Evolutionary conservation across 2,329 filamentous ascomycete genomes (phyloP), one percentile per base, ranked within the genome.

Genomic region (Cytospora piceae): DNA sequence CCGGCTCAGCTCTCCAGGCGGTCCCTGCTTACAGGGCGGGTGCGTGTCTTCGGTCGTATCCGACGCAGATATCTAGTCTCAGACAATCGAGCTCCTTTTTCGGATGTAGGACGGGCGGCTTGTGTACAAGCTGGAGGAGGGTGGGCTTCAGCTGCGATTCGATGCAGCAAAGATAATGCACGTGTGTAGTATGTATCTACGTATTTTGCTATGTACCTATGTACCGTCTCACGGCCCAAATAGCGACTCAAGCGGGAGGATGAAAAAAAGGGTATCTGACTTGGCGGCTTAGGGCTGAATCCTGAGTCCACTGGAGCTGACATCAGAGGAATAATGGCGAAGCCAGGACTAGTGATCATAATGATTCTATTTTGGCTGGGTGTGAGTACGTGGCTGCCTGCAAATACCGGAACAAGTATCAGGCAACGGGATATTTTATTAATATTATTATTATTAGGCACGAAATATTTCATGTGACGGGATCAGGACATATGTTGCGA

Each of bases 281-380:
- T 57, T 39, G 53, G 61, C 61, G 53, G 39, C 27, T 39, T 63
- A 63, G 61, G 61, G 61, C 61, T 63, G 61, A 63, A 63, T 57
- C 29, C 53, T 63, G 39, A 63, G 53, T 56, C 39, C 24, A 63
- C 39, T 39, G 39, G 53, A 57, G 61, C 61, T 63, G 61, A 63
- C 61, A 63, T 63, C 61, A 63, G 61, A 63, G 53, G 46, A 57
- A 46, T n/a, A 57, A 63, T 55, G 53, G 61, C 31, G 31, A 52
- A 52, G 61, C 61, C 42, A 57, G 27, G 59, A 12, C n/a, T n/a
- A 22, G 20, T 57, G 53, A 63, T 51, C 53, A 63, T 29, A 46
- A 52, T 42, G 39, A 20, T 52, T 29, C 61, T 55, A 57, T 57
- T 63, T 63, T 57, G 29, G 53, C 55, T 14, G 12, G 39, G 3